Evolutionary conservation across 2,329 filamentous ascomycete species (phyloP).

Genomic region (Neospermospora avenae): DNA sequence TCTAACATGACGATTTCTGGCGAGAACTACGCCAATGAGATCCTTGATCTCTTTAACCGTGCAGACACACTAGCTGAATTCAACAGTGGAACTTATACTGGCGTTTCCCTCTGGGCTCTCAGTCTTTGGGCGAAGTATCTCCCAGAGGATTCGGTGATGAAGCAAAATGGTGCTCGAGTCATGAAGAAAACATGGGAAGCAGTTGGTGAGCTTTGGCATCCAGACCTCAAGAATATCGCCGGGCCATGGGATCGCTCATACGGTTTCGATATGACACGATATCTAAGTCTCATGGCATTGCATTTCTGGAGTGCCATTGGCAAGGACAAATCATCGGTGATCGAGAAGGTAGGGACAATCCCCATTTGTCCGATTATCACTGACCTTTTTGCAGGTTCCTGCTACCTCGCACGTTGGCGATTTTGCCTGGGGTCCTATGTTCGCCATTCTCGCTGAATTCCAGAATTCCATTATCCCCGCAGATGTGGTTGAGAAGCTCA

Average conservation of each 20-base stretch:
- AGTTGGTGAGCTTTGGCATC: constrained; percentile 53
- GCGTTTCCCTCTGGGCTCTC: constrained; percentile 57
- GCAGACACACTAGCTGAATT: constrained; percentile 55
- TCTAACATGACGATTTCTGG: constrained; percentile 56
- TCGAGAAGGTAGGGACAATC: constrained; percentile 20
- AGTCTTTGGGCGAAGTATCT: constrained; percentile 59
- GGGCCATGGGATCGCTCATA: constrained; percentile 64
- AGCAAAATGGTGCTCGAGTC: constrained; percentile 48
- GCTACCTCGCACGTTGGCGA: constrained; percentile 56
- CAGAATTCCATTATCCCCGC: constrained; percentile 47
- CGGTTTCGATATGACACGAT: constrained; percentile 61
- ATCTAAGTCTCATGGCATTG: constrained; percentile 54
- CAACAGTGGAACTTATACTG: constrained; percentile 57
- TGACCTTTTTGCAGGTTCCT: not conserved
- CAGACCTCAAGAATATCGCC: constrained; percentile 56
- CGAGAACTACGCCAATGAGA: constrained; percentile 52
- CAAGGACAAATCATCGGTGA: constrained; percentile 35
- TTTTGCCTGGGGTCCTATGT: constrained; percentile 54
- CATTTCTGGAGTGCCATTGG: constrained; percentile 58
- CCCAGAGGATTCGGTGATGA: constrained; percentile 50
- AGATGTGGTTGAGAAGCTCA: constrained; percentile 39
- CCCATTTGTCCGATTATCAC: not conserved
- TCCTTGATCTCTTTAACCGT: constrained; percentile 54
- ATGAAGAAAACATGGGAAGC: constrained; percentile 51
- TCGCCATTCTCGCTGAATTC: constrained; percentile 51